Evolutionary conservation across 768 basidiomycete species (phyloP), one percentile per base, ranked within the genome.

Genomic region (Nidularia pulvinata): DNA sequence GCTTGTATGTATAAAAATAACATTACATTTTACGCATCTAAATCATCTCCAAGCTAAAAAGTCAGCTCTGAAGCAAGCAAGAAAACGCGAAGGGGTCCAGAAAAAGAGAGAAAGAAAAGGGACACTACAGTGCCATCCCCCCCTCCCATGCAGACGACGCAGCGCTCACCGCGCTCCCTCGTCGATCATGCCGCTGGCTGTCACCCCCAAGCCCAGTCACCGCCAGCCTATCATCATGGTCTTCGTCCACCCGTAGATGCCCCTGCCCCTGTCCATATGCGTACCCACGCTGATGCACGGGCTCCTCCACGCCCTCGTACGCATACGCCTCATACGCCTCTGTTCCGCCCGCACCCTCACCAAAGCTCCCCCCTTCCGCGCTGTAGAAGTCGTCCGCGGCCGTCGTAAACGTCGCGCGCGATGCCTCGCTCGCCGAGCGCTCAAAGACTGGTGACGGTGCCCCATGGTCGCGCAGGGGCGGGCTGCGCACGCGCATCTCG

Each of bases 311-410:
- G 44, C 36, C 39, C 53, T 11, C 50, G 42, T 55, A 50, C 7
- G 52, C 55, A 50, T 39, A 19, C 19, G 19, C 19, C 19, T 19
- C 19, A 19, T 19, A 19, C 19, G 19, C 33, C 39, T 50, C 48
- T 9, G 53, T 49, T 32, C 49, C 55, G 43, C 33, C 52, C 42
- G 52, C 57, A 52, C 35, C 35, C 11, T 44, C 49, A 47, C 54
- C 54, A 37, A 58, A 39, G 10, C 16, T 16, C 37, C 37, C 37
- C 37, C 10, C 57, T 65, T 64, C 75, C 14, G 64, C 67, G n/a
- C 62, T 57, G 63, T 67, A 75, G 45, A 68, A 75, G 3, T 73
- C 78, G 33, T 80, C 78, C 13, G 64, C 67, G n/a, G 73, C 79
- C 37, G 80, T 77, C 37, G 69, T 68, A 59, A 68, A 79, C 50